Evolutionary conservation across 2,329 filamentous ascomycete genomes (phyloP).

Genomic region (Cryphonectria naterciae): DNA sequence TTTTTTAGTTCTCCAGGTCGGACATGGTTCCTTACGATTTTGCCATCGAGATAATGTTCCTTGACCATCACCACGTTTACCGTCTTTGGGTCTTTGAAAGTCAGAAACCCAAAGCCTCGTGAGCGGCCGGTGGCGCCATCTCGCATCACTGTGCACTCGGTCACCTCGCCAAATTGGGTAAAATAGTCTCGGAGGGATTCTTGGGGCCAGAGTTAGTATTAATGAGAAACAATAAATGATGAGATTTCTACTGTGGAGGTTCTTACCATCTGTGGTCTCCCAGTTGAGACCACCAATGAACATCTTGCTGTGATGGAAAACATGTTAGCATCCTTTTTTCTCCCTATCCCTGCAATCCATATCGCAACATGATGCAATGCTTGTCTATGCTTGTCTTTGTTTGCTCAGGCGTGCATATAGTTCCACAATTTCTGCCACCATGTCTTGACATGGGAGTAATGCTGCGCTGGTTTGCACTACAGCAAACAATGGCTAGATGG

Average conservation of each 20-base stretch:
- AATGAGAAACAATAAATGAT: background rate
- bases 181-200: constrained; percentile 98
- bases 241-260: background rate
- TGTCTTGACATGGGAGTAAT: background rate
- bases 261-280: constrained; percentile 97
- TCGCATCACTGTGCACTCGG: constrained; percentile 99
- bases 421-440: constrained; percentile 3
- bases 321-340: constrained; percentile 32
- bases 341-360: constrained; percentile 10
- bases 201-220: constrained; percentile 43
- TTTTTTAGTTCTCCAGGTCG: background rate
- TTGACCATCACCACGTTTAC: constrained; percentile 99
- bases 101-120: constrained; percentile 94
- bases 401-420: constrained; percentile 7
- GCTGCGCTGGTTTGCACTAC: constrained; percentile 2
- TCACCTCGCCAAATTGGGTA: constrained; percentile 94
- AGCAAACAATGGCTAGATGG: constrained; percentile 17
- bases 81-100: constrained; percentile 95
- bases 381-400: constrained; percentile 17
- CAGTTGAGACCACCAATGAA: constrained; percentile 98
- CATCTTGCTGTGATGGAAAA: constrained; percentile 78
- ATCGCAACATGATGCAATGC: constrained; percentile 10
- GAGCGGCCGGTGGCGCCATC: constrained; percentile 93
- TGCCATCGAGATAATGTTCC: constrained; percentile 96
- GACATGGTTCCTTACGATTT: constrained; percentile 74